Evolutionary conservation across 2,329 filamentous ascomycete genomes (phyloP).

Genomic region (Diaporthe sp.): DNA sequence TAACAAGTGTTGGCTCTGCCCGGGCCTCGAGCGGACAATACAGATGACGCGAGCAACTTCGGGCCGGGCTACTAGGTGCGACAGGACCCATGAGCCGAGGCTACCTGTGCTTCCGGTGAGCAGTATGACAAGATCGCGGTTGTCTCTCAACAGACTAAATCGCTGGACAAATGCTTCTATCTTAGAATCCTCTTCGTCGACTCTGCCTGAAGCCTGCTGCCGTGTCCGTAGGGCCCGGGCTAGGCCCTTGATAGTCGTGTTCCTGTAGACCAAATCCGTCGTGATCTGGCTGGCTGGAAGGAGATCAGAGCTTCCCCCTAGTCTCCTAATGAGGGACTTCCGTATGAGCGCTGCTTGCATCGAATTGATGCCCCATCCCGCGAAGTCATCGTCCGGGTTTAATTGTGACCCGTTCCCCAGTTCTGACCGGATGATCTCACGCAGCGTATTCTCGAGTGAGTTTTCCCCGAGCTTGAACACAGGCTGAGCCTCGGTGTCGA

Average conservation of each 20-base stretch:
- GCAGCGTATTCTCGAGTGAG: not conserved
- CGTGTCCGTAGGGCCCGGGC: too few species aligned
- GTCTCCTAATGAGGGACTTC: too few species aligned
- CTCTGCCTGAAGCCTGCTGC: too few species aligned
- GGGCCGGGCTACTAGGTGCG: not conserved
- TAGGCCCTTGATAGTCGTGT: not conserved
- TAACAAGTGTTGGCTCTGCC: too few species aligned
- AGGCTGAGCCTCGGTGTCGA: too few species aligned
- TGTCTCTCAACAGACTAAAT: too few species aligned
- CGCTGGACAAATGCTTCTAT: too few species aligned
- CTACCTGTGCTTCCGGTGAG: constrained; percentile 4
- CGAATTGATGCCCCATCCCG: not conserved
- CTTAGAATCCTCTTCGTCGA: too few species aligned
- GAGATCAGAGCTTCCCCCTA: too few species aligned
- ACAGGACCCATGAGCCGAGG: not conserved
- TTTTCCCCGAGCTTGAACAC: too few species aligned
- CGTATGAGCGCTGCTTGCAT: not conserved
- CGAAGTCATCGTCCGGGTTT: not conserved
- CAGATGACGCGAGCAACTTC: not conserved
- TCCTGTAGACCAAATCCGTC: not conserved
- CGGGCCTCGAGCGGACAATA: not conserved
- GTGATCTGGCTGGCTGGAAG: not conserved
- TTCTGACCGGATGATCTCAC: not conserved
- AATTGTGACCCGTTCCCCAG: too few species aligned
- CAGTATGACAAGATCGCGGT: not conserved